A percentile compares a stretch with the other conserved stretches of the same genome.
phyloP scores from a whole-genome alignment of 805 yeast species.

The Zygoascus tannicola region DNA sequence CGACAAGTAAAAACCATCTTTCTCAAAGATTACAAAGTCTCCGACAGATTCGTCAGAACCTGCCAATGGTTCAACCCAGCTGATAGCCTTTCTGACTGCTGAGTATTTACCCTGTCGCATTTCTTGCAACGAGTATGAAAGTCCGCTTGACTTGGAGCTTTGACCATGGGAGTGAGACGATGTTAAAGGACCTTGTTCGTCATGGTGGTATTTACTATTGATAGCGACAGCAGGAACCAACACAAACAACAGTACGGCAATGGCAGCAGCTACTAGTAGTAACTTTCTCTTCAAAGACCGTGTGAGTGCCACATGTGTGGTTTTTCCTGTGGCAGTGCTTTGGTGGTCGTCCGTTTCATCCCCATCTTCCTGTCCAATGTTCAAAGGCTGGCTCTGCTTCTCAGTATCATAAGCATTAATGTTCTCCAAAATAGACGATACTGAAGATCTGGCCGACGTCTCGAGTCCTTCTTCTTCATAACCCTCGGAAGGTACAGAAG shows the following conservation, averaged over 20 bases:
- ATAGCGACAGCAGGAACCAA: conserved; percentile 4
- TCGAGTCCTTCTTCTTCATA: neutral
- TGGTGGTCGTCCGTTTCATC: neutral
- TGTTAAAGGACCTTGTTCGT: neutral
- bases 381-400: neutral
- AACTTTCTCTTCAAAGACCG: neutral
- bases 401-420: conserved; percentile 4
- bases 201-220: neutral
- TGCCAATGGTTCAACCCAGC: conserved; percentile 55
- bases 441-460: conserved; percentile 13
- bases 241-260: conserved; percentile 4
- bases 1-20: conserved; percentile 34
- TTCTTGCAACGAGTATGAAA: conserved; percentile 33
- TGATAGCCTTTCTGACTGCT: conserved; percentile 47
- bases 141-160: neutral
- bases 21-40: conserved; percentile 45
- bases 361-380: conserved; percentile 2
- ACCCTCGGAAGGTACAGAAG: neutral
- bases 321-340: neutral
- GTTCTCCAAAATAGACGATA: conserved; percentile 15
- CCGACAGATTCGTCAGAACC: conserved; percentile 52
- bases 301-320: too few relatives aligned
- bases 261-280: neutral
- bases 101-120: conserved; percentile 48
- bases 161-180: neutral